A percentile compares a stretch with the other conserved stretches of the same genome.
These are phyloP conservation scores for Fusarium sp. DNA, from an alignment of 2,329 filamentous ascomycete species.

Conservation along the genomic window DNA sequence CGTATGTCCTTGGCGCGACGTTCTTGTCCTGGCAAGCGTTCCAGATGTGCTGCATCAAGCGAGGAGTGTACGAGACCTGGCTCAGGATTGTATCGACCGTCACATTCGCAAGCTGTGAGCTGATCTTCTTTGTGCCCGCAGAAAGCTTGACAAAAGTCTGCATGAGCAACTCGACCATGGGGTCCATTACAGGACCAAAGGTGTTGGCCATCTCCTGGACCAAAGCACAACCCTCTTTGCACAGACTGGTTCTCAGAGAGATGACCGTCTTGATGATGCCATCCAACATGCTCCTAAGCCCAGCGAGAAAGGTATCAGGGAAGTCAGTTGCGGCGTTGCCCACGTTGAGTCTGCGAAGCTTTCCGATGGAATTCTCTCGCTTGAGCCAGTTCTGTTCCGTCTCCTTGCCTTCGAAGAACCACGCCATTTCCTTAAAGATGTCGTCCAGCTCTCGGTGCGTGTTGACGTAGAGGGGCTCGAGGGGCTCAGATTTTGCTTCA, in stretches of 20 bases:
- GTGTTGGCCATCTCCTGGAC: constrained; percentile 84
- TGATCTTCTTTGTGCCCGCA: constrained; percentile 91
- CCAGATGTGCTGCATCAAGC: constrained; percentile 87
- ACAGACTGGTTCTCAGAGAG: constrained; percentile 88
- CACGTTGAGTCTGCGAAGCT: constrained; percentile 78
- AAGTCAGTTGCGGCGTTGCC: constrained; percentile 87
- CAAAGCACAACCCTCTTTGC: constrained; percentile 83
- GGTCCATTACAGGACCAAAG: constrained; percentile 81
- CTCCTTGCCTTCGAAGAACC: constrained; percentile 86
- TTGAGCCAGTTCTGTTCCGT: constrained; percentile 91
- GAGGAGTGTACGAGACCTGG: constrained; percentile 79
- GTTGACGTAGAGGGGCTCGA: constrained; percentile 85
- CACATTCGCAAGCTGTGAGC: constrained; percentile 80
- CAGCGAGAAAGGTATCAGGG: constrained; percentile 72
- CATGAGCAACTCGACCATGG: constrained; percentile 89
- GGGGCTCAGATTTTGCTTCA: constrained; percentile 71
- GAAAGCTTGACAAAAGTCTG: constrained; percentile 91
- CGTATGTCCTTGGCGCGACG: constrained; percentile 82
- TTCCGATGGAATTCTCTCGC: constrained; percentile 81
- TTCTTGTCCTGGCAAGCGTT: constrained; percentile 91
- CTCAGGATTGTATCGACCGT: constrained; percentile 84
- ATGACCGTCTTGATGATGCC: constrained; percentile 86
- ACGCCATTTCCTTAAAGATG: constrained; percentile 81
- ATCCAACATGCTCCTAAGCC: constrained; percentile 79
- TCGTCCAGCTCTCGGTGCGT: constrained; percentile 90